A percentile compares a stretch with the other conserved stretches of the same genome.
phyloP scores from a whole-genome alignment of 352 stramenopile genomes.

The Pythium pyrilobum region DNA sequence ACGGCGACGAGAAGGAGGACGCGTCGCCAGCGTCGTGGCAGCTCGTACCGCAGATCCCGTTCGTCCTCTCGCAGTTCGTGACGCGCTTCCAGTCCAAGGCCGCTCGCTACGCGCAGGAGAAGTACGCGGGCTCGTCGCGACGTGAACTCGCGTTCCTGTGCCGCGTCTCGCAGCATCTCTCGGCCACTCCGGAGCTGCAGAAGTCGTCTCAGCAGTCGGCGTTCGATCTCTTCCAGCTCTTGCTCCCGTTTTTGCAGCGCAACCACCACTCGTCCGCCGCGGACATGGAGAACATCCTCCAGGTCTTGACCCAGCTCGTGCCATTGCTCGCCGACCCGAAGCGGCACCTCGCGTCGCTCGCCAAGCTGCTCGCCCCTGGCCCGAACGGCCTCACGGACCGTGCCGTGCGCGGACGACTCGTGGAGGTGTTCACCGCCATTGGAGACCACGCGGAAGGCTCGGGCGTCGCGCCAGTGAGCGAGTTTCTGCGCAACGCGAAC shows the following conservation, averaged over 20 bases:
- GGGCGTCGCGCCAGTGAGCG: constrained; percentile 34
- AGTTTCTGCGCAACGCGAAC: constrained; percentile 58
- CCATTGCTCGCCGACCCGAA: constrained; percentile 62
- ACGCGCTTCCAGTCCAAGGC: constrained; percentile 76
- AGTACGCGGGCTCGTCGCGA: constrained; percentile 73
- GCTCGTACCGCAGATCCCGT: constrained; percentile 73
- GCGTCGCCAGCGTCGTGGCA: constrained; percentile 3
- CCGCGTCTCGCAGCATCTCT: constrained; percentile 62
- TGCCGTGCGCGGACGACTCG: constrained; percentile 48
- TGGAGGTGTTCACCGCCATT: constrained; percentile 66
- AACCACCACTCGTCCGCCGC: constrained; percentile 69
- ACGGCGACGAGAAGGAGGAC: constrained; percentile 51
- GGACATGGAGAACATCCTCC: constrained; percentile 80
- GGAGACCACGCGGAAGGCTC: constrained; percentile 31
- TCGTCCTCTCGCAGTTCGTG: constrained; percentile 78
- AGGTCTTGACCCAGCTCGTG: constrained; percentile 73
- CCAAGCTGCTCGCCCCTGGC: constrained; percentile 68
- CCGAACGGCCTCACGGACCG: constrained; percentile 70
- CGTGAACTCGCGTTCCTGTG: constrained; percentile 82
- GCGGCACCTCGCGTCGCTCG: constrained; percentile 70
- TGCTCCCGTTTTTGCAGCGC: constrained; percentile 79
- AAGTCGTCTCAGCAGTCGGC: constrained; percentile 34
- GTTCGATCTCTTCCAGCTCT: constrained; percentile 77
- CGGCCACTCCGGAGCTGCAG: constrained; percentile 18
- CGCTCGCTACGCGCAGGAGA: constrained; percentile 64